phyloP scores from a whole-genome alignment of 2,329 filamentous ascomycete genomes.

The Penicillium sp. region DNA sequence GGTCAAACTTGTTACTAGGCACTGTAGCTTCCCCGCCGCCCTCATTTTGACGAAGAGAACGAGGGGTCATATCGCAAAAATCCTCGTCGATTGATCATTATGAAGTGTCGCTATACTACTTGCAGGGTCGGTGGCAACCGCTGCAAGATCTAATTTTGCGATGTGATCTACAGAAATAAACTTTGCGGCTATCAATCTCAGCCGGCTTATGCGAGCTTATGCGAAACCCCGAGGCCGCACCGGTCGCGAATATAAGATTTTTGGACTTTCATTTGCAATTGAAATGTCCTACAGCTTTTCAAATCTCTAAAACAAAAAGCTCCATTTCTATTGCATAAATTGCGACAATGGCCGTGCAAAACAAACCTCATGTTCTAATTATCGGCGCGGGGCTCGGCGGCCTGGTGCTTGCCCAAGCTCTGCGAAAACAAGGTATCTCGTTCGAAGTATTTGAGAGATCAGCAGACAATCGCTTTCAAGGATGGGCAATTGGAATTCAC shows the following conservation, averaged over 20 bases:
- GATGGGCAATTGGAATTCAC: constrained; percentile 7
- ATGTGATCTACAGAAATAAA: too few relatives aligned
- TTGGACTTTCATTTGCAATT: neutral
- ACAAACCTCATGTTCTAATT: constrained; percentile 1
- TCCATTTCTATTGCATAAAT: neutral
- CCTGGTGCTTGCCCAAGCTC: neutral
- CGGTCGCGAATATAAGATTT: neutral
- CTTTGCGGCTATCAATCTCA: neutral
- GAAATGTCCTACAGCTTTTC: too few relatives aligned
- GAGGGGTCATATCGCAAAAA: too few relatives aligned
- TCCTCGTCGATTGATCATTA: too few relatives aligned
- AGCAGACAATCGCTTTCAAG: neutral
- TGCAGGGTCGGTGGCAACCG: too few relatives aligned
- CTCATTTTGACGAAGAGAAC: too few relatives aligned
- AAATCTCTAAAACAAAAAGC: too few relatives aligned
- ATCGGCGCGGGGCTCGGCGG: constrained; percentile 6
- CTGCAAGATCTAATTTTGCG: too few relatives aligned
- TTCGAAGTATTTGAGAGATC: constrained; percentile 1
- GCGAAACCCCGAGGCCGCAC: neutral
- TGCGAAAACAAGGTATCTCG: constrained; percentile 1
- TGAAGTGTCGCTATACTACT: too few relatives aligned
- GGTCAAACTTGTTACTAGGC: too few relatives aligned
- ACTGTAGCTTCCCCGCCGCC: too few relatives aligned
- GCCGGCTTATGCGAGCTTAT: neutral
- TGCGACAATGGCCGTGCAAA: neutral